phyloP scores from a whole-genome alignment of 2,329 filamentous ascomycete genomes.

The Lithohypha guttulata region DNA sequence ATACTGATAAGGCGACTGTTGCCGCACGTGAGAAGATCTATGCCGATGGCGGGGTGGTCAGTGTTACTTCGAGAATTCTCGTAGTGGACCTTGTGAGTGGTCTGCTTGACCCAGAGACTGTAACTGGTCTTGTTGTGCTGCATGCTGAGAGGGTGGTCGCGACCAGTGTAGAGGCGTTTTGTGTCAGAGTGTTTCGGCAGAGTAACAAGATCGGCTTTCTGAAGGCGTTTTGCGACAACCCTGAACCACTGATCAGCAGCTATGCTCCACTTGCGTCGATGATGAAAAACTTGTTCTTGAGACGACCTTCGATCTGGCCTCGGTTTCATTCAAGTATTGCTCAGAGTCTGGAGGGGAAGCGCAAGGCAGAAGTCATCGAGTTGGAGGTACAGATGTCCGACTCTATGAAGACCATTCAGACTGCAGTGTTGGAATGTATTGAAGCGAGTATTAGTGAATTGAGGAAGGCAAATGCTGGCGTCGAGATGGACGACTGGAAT shows the following conservation, averaged over 20 bases:
- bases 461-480: conserved; percentile 75
- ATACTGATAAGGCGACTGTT: conserved; percentile 87
- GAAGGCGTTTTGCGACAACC: conserved; percentile 90
- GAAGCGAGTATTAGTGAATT: conserved; percentile 89
- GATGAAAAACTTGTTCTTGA: conserved; percentile 84
- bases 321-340: conserved; percentile 87
- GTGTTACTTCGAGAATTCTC: conserved; percentile 88
- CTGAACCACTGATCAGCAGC: conserved; percentile 78
- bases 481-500: conserved; percentile 97
- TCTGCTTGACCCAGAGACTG: conserved; percentile 67
- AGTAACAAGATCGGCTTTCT: conserved; percentile 89
- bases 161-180: conserved; percentile 88
- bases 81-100: conserved; percentile 84
- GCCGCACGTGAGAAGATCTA: conserved; percentile 86
- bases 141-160: conserved; percentile 77
- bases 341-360: conserved; percentile 76
- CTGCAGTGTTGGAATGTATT: conserved; percentile 88
- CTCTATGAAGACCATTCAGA: conserved; percentile 85
- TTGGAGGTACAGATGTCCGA: conserved; percentile 94
- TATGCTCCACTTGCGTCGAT: conserved; percentile 82
- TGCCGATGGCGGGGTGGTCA: conserved; percentile 77
- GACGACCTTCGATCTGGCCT: conserved; percentile 82
- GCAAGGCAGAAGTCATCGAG: conserved; percentile 93
- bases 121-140: conserved; percentile 77
- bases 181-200: conserved; percentile 83